Conservation (phyloP, 345 rosid genomes). For the Gossypium thurberi region DNA sequence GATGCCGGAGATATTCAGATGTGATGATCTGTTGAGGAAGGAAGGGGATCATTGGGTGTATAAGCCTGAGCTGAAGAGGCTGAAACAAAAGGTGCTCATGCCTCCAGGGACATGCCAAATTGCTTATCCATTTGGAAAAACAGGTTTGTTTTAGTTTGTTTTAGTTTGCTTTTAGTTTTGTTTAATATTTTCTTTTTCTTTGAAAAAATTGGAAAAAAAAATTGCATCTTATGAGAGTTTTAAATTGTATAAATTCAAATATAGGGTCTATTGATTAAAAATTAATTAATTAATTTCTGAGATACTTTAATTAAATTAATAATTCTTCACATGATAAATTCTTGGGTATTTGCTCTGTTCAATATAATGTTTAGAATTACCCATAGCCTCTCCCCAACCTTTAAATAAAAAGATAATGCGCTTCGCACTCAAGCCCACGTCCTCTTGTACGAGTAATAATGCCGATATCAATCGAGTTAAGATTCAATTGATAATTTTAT, state of each 20-base stretch:
- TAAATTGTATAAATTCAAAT: not conserved
- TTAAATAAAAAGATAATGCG: too few species aligned
- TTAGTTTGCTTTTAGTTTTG: not conserved
- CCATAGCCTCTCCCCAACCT: fast-evolving
- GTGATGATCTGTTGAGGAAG: slow-evolving; percentile 55
- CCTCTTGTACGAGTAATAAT: too few species aligned
- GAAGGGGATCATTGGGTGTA: slow-evolving; percentile 64
- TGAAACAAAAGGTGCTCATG: slow-evolving; percentile 62
- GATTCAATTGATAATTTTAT: too few species aligned
- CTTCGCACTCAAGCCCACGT: too few species aligned
- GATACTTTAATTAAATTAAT: not conserved
- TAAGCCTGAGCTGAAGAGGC: slow-evolving; percentile 41
- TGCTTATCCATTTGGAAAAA: slow-evolving; percentile 36
- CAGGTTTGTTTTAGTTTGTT: slow-evolving; percentile 45
- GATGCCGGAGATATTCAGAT: slow-evolving; percentile 72
- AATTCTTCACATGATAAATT: not conserved
- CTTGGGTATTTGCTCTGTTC: too few species aligned
- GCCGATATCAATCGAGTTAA: too few species aligned
- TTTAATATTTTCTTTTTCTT: too few species aligned
- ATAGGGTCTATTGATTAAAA: not conserved
- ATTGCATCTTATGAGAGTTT: not conserved
- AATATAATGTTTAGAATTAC: fast-evolving
- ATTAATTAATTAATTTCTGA: not conserved
- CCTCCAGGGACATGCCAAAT: slow-evolving; percentile 83
- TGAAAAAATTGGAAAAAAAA: not conserved